Evolutionary conservation across 2,329 filamentous ascomycete species (phyloP).

Genomic region (Aspergillus terreus): DNA sequence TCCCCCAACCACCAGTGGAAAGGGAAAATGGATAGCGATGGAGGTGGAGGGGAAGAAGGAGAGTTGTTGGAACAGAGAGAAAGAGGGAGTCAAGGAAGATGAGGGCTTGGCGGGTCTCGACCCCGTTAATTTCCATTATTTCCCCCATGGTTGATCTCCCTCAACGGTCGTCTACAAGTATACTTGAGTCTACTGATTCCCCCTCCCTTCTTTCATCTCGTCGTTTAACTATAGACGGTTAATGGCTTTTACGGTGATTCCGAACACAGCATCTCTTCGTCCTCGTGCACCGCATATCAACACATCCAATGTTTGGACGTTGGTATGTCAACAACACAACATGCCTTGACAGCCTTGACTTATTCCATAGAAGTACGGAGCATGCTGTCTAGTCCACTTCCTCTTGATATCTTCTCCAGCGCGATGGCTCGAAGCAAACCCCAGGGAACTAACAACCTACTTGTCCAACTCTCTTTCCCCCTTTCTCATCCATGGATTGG

Average conservation of each 20-base stretch:
- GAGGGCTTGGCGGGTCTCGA: slow-evolving; percentile 8
- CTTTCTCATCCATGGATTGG: not conserved
- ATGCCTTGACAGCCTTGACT: too few relatives aligned
- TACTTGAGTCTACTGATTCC: not conserved
- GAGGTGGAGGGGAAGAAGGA: slow-evolving; percentile 7
- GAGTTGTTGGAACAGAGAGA: slow-evolving; percentile 2
- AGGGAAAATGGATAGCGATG: slow-evolving; percentile 2
- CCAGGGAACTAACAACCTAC: slow-evolving; percentile 1
- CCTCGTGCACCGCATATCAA: too few relatives aligned
- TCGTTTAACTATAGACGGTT: too few relatives aligned
- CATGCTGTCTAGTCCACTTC: not conserved
- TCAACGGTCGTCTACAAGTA: not conserved
- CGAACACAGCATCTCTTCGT: too few relatives aligned
- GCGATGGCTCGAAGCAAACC: not conserved
- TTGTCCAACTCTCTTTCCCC: slow-evolving; percentile 9
- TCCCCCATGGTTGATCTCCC: not conserved
- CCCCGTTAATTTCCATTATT: not conserved
- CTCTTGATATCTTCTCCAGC: not conserved
- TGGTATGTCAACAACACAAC: too few relatives aligned
- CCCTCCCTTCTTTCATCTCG: too few relatives aligned
- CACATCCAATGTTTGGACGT: too few relatives aligned
- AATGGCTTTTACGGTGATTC: too few relatives aligned
- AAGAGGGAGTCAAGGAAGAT: slow-evolving; percentile 7
- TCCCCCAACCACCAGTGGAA: slow-evolving; percentile 11
- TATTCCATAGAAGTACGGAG: too few relatives aligned